Evolutionary conservation across 345 rosid species (phyloP), one percentile per base, ranked within the genome.

Genomic region (Boechera divaricarpa): DNA sequence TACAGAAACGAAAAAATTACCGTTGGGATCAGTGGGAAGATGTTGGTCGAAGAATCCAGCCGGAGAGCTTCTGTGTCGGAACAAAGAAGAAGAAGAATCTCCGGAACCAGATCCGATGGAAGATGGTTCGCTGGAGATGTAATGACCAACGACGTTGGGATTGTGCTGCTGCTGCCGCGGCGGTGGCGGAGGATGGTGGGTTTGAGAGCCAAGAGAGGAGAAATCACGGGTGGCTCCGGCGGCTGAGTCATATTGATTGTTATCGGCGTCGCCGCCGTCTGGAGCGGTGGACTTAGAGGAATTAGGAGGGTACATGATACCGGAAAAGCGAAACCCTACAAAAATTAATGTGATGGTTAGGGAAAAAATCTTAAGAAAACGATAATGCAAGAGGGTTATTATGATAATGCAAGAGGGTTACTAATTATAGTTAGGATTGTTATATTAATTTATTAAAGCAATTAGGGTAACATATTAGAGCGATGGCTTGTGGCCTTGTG

Each of bases 31-130:
- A 73, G 69, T 67, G 13, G 82, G 74, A 72, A 79, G 78, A 67
- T 67, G 70, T 35, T 79, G 78, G 64, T 79, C 80, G 5, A 84
- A 83, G 69, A 95, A 89, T n/a, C 96, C 97, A 9, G 97, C 94
- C 1, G 99, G 97, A 18, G 99, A 95, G 86, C 99, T 95, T 69
- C 86, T 83, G 39, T 95, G 99, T 66, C 98, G 67, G 52, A 87
- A 73, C 87, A 92, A 82, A 66, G 90, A 85, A 29, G 88, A 80
- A 48, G 85, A 84, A 76, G 83, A 57, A 28, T 59, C 36, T 21
- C 59, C 65, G 31, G 69, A 21, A 62, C 82, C 72, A 33, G 81
- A 57, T 10, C 85, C 91, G 36, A 84, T 51, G 9, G 88, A 82
- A 31, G 97, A 78, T 10, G 91, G 84, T 39, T 87, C 92, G 0